A percentile compares a stretch with the other conserved stretches of the same genome.
Conservation (phyloP, 2,329 filamentous ascomycete species). For the Periconia sp. region DNA sequence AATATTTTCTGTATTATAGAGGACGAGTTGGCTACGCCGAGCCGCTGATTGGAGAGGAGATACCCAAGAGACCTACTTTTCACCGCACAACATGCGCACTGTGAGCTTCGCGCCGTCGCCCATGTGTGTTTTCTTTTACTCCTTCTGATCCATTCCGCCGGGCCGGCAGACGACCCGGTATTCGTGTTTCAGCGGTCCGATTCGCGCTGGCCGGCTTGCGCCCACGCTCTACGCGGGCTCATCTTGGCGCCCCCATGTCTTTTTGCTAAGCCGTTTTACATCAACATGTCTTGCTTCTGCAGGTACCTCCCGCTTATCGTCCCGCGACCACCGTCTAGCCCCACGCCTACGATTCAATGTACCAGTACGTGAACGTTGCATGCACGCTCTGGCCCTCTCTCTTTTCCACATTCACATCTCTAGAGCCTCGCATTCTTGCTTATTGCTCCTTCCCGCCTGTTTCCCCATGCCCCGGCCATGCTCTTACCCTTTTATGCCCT, state of each 20-base stretch:
- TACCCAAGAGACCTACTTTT: slow-evolving; percentile 34
- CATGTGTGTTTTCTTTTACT: slow-evolving; percentile 26
- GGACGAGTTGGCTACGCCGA: slow-evolving; percentile 26
- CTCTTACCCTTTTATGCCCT: slow-evolving; percentile 18
- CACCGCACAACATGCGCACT: slow-evolving; percentile 3
- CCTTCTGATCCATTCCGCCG: slow-evolving; percentile 10
- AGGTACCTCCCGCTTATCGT: slow-evolving; percentile 26
- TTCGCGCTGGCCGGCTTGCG: slow-evolving; percentile 5
- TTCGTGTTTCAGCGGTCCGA: slow-evolving; percentile 9
- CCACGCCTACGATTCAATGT: slow-evolving; percentile 29
- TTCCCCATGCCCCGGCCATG: slow-evolving; percentile 16
- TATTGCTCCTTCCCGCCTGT: slow-evolving; percentile 15
- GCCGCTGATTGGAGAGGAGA: slow-evolving; percentile 39
- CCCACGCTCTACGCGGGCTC: slow-evolving; percentile 14
- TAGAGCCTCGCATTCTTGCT: slow-evolving; percentile 12
- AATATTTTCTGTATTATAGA: slow-evolving; percentile 42
- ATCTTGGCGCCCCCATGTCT: slow-evolving; percentile 18
- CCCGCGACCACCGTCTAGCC: slow-evolving; percentile 23
- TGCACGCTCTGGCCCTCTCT: too few relatives aligned
- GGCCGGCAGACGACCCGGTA: slow-evolving; percentile 14
- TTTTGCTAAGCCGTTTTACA: slow-evolving; percentile 21
- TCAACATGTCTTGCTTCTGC: slow-evolving; percentile 20
- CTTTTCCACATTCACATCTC: too few relatives aligned
- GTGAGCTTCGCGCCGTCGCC: slow-evolving; percentile 15
- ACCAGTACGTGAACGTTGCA: too few relatives aligned